A percentile compares a stretch with the other conserved stretches of the same genome.
Evolutionary conservation across 257 asterid genomes (phyloP).

Genomic region (Solanum raphanifolium): DNA sequence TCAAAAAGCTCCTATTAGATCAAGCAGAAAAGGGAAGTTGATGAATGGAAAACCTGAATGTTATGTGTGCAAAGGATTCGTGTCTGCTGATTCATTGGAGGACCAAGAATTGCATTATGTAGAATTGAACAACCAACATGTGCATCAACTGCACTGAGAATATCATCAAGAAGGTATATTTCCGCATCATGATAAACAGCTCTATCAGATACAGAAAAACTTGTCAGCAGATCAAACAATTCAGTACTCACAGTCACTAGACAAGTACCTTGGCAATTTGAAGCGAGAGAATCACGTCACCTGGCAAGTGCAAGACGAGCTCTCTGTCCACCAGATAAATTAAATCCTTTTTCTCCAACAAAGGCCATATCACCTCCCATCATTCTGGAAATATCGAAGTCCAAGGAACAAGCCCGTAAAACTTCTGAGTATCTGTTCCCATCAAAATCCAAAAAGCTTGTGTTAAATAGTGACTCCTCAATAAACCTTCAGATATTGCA

Average conservation of each 20-base stretch:
- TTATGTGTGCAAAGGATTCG: slow-evolving; percentile 89
- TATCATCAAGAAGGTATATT: slow-evolving; percentile 74
- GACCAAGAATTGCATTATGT: slow-evolving; percentile 62
- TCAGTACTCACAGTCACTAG: not conserved
- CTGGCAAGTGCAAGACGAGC: slow-evolving; percentile 93
- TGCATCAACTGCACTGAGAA: slow-evolving; percentile 95
- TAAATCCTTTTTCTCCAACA: slow-evolving; percentile 86
- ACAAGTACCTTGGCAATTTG: not conserved
- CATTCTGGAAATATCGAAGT: slow-evolving; percentile 77
- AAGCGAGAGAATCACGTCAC: slow-evolving; percentile 23
- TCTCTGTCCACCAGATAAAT: slow-evolving; percentile 88
- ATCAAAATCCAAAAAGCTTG: not conserved
- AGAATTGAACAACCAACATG: slow-evolving; percentile 81
- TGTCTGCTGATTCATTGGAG: slow-evolving; percentile 64
- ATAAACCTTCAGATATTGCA: not conserved
- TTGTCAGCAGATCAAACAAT: slow-evolving; percentile 3
- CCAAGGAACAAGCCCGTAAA: slow-evolving; percentile 56
- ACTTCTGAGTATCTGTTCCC: slow-evolving; percentile 60
- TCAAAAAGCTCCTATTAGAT: not conserved
- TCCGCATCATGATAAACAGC: slow-evolving; percentile 71
- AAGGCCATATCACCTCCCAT: slow-evolving; percentile 80
- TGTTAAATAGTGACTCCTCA: not conserved
- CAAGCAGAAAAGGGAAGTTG: not conserved
- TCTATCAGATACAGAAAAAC: slow-evolving; percentile 29
- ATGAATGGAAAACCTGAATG: slow-evolving; percentile 47